phyloP scores from a whole-genome alignment of 805 yeast genomes.

The Saccharomycopsis olivae region DNA sequence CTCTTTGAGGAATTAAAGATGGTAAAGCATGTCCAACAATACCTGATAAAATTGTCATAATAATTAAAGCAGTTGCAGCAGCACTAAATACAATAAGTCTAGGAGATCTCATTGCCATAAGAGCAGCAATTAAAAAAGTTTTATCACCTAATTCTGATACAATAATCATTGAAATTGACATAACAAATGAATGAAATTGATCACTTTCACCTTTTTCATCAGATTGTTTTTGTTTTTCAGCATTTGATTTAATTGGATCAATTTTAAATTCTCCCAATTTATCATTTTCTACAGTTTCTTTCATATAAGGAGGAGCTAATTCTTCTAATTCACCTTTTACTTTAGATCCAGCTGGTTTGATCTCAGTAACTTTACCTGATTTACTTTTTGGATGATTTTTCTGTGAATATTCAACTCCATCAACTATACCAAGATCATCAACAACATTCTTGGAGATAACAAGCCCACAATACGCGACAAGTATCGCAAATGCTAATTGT shows the following conservation, averaged over 20 bases:
- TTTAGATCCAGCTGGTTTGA: conserved; percentile 3
- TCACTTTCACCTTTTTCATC: neutral
- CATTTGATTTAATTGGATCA: neutral
- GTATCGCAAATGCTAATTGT: too few relatives aligned
- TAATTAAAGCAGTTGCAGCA: conserved; percentile 70
- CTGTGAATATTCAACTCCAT: too few relatives aligned
- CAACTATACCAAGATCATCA: too few relatives aligned
- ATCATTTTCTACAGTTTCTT: neutral
- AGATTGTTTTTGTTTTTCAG: neutral
- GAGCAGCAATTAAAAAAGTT: conserved; percentile 91
- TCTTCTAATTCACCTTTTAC: neutral
- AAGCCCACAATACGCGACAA: too few relatives aligned
- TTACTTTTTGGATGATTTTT: conserved; percentile 8
- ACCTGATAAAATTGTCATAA: conserved; percentile 91
- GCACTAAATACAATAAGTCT: conserved; percentile 78
- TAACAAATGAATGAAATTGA: conserved; percentile 45
- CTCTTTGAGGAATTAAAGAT: conserved; percentile 62
- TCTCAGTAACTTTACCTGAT: conserved; percentile 9
- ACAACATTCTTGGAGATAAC: too few relatives aligned
- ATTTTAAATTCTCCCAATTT: neutral
- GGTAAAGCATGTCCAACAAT: conserved; percentile 89
- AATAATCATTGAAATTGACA: conserved; percentile 84
- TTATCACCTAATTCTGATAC: conserved; percentile 97
- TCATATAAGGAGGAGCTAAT: conserved; percentile 1
- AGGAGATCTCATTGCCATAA: conserved; percentile 95